Percentiles rank a stretch among this genome's conserved stretches.
phyloP scores from a whole-genome alignment of 2,329 filamentous ascomycete species.

The Pseudogymnoascus sp. region DNA sequence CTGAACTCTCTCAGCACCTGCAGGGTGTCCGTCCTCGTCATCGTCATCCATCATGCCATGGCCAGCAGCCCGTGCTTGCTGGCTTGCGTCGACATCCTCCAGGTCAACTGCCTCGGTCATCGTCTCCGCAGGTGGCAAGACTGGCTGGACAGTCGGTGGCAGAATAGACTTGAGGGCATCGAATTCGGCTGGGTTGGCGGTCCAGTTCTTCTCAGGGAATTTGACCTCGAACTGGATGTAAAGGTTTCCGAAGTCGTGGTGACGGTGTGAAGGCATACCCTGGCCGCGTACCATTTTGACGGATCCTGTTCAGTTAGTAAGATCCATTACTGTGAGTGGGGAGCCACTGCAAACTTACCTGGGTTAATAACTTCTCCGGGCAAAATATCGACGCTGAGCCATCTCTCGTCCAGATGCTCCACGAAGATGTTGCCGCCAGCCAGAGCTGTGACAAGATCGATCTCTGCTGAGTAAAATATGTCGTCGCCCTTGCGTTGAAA shows the following conservation, averaged over 20 bases:
- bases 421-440: conserved; percentile 86
- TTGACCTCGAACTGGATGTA: conserved; percentile 98
- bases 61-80: conserved; percentile 61
- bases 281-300: conserved; percentile 94
- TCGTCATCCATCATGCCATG: conserved; percentile 64
- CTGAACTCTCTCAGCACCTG: conserved; percentile 71
- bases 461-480: conserved; percentile 88
- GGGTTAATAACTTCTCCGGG: conserved; percentile 92
- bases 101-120: conserved; percentile 89
- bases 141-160: conserved; percentile 52
- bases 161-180: conserved; percentile 76
- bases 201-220: conserved; percentile 78
- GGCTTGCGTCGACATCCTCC: conserved; percentile 71
- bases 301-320: conserved; percentile 49
- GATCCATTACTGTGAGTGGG: conserved; percentile 9
- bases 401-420: conserved; percentile 95
- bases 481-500: conserved; percentile 97
- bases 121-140: conserved; percentile 66
- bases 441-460: conserved; percentile 90
- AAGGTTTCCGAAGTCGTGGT: conserved; percentile 92
- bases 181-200: conserved; percentile 60
- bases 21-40: conserved; percentile 65
- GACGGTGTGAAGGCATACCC: conserved; percentile 92
- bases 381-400: conserved; percentile 86
- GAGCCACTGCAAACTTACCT: conserved; percentile 51